Evolutionary conservation across 2,329 filamentous ascomycete species (phyloP).

Genomic region (Corinectria fuckeliana): DNA sequence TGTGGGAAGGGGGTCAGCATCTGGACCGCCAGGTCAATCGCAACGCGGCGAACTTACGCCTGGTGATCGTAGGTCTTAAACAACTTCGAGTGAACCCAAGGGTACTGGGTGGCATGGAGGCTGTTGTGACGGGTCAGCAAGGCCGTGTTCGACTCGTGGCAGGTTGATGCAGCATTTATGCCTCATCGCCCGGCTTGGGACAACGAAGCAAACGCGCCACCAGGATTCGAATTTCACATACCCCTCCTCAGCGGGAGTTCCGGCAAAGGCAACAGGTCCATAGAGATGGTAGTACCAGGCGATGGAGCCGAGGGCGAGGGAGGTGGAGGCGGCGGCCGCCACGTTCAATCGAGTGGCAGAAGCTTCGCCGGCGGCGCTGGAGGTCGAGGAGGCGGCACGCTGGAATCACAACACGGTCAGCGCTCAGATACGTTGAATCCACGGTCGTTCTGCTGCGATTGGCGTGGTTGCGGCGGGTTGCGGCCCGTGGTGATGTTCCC

Average conservation of each 20-base stretch:
- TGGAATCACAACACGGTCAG: constrained; percentile 51
- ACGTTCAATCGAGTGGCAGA: constrained; percentile 84
- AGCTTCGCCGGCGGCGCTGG: constrained; percentile 71
- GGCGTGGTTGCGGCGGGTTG: constrained; percentile 33
- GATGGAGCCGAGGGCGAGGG: constrained; percentile 84
- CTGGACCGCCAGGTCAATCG: constrained; percentile 12
- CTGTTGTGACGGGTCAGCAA: constrained; percentile 57
- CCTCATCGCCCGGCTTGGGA: constrained; percentile 38
- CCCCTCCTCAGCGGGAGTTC: constrained; percentile 97
- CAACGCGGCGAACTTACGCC: constrained; percentile 69
- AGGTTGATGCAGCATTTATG: constrained; percentile 41
- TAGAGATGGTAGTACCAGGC: constrained; percentile 99
- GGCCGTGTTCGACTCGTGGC: constrained; percentile 18
- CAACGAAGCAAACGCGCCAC: constrained; percentile 7
- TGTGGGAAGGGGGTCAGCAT: constrained; percentile 46
- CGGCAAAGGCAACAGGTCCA: constrained; percentile 84
- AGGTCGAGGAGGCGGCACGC: constrained; percentile 76
- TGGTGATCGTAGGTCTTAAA: constrained; percentile 97
- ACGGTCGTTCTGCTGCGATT: constrained; percentile 38
- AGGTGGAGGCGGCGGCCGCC: constrained; percentile 84
- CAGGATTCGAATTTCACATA: constrained; percentile 61
- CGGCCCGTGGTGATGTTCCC: constrained; percentile 40
- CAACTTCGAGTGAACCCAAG: constrained; percentile 93
- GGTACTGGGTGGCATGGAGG: constrained; percentile 89
- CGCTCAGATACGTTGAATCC: constrained; percentile 32